Conservation (phyloP, 805 yeast species). For the Tetrapisispora nanseiensis region DNA sequence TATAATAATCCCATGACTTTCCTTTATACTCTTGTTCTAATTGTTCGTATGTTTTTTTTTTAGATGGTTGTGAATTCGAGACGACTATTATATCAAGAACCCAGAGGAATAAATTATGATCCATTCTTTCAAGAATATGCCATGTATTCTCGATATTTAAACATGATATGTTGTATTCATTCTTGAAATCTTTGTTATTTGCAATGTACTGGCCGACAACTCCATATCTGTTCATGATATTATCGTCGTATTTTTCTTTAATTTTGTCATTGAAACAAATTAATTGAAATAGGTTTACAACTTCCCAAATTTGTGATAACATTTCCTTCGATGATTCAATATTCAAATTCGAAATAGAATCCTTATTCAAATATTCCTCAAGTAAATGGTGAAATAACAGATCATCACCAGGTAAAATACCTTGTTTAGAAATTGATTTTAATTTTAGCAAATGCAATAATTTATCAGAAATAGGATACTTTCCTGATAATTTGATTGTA, state of each 20-base stretch:
- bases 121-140: conserved; percentile 26
- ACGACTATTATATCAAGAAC: conserved; percentile 26
- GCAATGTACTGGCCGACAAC: conserved; percentile 25
- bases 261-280: conserved; percentile 25
- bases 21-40: conserved; percentile 20
- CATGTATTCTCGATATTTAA: conserved; percentile 28
- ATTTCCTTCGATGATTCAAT: background rate
- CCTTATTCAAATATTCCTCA: conserved; percentile 12
- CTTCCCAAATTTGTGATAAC: conserved; percentile 24
- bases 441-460: conserved; percentile 26
- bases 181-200: conserved; percentile 25
- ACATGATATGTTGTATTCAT: conserved; percentile 25
- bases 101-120: conserved; percentile 28
- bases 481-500: conserved; percentile 11
- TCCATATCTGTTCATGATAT: conserved; percentile 27
- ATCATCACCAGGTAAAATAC: conserved; percentile 30
- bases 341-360: background rate
- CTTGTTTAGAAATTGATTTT: conserved; percentile 30
- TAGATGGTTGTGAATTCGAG: conserved; percentile 29
- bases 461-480: conserved; percentile 12
- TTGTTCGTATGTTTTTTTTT: conserved; percentile 13
- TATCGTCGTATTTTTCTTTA: conserved; percentile 23
- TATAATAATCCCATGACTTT: conserved; percentile 25
- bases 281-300: conserved; percentile 25
- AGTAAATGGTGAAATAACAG: conserved; percentile 27